A percentile compares a stretch with the other conserved stretches of the same genome.
Conservation (phyloP, 805 yeast species). For the Yarrowia sp. region DNA sequence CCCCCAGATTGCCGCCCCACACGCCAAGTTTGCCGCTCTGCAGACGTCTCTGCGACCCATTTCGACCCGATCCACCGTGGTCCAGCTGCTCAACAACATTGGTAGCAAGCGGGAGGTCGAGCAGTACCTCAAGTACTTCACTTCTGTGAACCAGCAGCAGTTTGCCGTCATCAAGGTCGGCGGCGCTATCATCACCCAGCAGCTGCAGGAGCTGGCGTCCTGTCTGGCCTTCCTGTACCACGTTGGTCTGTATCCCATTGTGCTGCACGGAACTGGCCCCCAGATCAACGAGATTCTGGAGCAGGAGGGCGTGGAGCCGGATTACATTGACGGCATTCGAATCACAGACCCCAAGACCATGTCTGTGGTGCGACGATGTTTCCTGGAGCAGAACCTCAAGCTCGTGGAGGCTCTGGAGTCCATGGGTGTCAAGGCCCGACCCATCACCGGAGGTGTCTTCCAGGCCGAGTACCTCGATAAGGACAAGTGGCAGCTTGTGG, state of each 20-base stretch:
- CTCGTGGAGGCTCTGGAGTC: slow-evolving; percentile 94
- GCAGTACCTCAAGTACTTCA: slow-evolving; percentile 94
- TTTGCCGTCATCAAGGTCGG: slow-evolving; percentile 99
- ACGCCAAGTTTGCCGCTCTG: slow-evolving; percentile 13
- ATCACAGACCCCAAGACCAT: slow-evolving; percentile 93
- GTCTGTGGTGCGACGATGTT: slow-evolving; percentile 95
- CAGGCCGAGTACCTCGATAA: slow-evolving; percentile 90
- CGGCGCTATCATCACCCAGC: slow-evolving; percentile 97
- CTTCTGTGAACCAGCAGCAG: slow-evolving; percentile 85
- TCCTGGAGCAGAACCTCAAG: slow-evolving; percentile 92
- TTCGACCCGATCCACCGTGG: slow-evolving; percentile 88
- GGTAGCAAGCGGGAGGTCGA: slow-evolving; percentile 98
- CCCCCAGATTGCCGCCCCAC: slow-evolving; percentile 3
- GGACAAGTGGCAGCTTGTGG: slow-evolving; percentile 90
- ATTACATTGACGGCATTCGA: slow-evolving; percentile 94
- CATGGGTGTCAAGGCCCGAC: slow-evolving; percentile 97
- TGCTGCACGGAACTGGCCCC: slow-evolving; percentile 98
- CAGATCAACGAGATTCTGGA: slow-evolving; percentile 95
- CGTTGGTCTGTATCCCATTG: slow-evolving; percentile 96
- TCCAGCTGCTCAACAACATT: slow-evolving; percentile 91
- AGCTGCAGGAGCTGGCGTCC: slow-evolving; percentile 89
- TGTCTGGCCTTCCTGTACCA: slow-evolving; percentile 96
- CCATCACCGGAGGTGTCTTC: slow-evolving; percentile 97
- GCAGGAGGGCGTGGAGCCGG: slow-evolving; percentile 93
- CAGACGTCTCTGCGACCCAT: slow-evolving; percentile 34